Conservation (phyloP, 2,329 filamentous ascomycete species). For the Rutstroemia sydowiana region DNA sequence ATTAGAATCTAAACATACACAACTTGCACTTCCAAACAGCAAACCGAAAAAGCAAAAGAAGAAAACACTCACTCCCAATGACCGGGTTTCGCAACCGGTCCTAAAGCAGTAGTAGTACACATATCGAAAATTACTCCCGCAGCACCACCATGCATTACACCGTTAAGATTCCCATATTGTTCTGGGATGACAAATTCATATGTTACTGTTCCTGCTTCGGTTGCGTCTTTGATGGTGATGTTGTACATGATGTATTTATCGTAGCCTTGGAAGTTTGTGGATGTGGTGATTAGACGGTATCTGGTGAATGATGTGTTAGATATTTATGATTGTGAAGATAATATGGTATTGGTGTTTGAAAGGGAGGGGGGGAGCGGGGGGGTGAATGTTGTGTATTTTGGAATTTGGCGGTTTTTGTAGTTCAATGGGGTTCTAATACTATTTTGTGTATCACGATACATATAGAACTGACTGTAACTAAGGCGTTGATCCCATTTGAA, state of each 20-base stretch:
- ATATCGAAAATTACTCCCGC: constrained; percentile 49
- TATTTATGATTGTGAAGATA: neutral
- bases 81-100: constrained; percentile 39
- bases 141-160: constrained; percentile 46
- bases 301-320: constrained; percentile 10
- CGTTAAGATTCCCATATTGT: constrained; percentile 39
- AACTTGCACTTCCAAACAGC: neutral
- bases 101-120: constrained; percentile 42
- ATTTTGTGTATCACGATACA: too few relatives aligned
- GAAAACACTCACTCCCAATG: constrained; percentile 38
- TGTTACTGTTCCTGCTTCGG: constrained; percentile 29
- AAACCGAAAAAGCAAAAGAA: neutral
- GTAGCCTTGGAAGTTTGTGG: constrained; percentile 16
- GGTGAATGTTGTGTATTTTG: too few relatives aligned
- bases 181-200: constrained; percentile 38
- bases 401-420: too few relatives aligned
- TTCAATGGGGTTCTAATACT: too few relatives aligned
- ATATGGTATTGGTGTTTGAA: too few relatives aligned
- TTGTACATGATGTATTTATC: constrained; percentile 23
- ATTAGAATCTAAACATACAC: neutral
- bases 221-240: constrained; percentile 27
- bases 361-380: too few relatives aligned
- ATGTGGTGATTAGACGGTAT: constrained; percentile 20
- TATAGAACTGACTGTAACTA: too few relatives aligned
- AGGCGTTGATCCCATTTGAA: too few relatives aligned